phyloP scores from a whole-genome alignment of 169 alveolate genomes.

The Eimeria acervulina region DNA sequence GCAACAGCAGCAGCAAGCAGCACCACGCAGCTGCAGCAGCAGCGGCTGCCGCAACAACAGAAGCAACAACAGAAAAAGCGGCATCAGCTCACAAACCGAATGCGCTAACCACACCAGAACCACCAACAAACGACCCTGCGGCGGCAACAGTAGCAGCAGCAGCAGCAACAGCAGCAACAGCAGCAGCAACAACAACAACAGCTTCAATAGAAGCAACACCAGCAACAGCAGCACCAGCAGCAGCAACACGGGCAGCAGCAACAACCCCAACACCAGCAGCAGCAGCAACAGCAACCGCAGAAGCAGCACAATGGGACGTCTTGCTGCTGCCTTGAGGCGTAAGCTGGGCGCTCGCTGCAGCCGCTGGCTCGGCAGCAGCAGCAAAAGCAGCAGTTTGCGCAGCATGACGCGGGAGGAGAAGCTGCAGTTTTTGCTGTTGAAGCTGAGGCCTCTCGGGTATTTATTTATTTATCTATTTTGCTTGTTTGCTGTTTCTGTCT shows the following conservation, averaged over 20 bases:
- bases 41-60: conserved; percentile 19
- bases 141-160: not conserved
- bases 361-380: too few species aligned
- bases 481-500: not conserved
- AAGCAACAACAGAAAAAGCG: not conserved
- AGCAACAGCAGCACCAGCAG: too few species aligned
- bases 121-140: not conserved
- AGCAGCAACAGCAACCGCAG: conserved; percentile 35
- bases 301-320: not conserved
- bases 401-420: conserved; percentile 8
- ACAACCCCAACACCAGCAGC: not conserved
- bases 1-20: conserved; percentile 7
- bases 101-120: not conserved
- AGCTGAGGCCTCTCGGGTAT: conserved; percentile 34
- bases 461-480: not conserved
- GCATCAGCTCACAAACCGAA: too few species aligned
- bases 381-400: not conserved
- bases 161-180: not conserved
- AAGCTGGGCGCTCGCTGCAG: not conserved
- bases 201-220: too few species aligned
- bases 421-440: not conserved
- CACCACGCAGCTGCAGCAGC: conserved; percentile 17
- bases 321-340: not conserved
- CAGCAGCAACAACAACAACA: not conserved
- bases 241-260: not conserved